Evolutionary conservation across 495 filamentous ascomycete species (phyloP), one percentile per base, ranked within the genome.

Genomic region (Haplographium delicatum): DNA sequence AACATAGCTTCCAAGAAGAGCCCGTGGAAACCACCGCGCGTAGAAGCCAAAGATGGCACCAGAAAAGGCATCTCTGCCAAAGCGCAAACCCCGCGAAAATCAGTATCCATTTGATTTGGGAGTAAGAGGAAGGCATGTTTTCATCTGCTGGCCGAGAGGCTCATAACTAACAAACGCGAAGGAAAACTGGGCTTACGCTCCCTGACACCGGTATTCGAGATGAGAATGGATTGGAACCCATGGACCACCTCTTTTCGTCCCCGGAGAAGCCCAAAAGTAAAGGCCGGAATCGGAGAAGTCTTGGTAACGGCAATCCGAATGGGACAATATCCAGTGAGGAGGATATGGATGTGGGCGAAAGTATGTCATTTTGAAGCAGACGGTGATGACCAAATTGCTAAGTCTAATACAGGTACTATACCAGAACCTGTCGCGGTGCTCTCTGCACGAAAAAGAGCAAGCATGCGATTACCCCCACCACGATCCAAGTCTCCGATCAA

Each of bases 161-260:
- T 43, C 18, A 13, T 28, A 24, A 10, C 44, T 59, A 34, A 59
- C 30, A 0, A 11, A 0, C 13, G 5, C 7, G 27, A 24, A 63
- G 60, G 33, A 80, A 91, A 77, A 98, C 93, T 7, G 93, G 93
- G 19, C 74, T 94, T 25, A 86, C 81, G 1, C 65, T 98, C 23
- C 77, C 80, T 62, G 89, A 96, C 67, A 79, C 74, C 46, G 88
- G 88, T 33, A 69, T 85, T 44, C 84, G 89, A 68, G 89, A 97
- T 68, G 93, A 90, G 62, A 72, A 95, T 75, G 93, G 94, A 65
- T 78, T 98, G 68, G 89, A 97, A 65, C 81, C 82, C 27, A 75
- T 95, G 45, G 85, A 88, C 20, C 76, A 76, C 41, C 80, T 96
- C 56, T 97, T 96, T 67, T 96, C 90, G 3, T 95, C 91, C 9